Conservation (phyloP, 1,284 basidiomycete genomes). For the Stereum hirsutum region DNA sequence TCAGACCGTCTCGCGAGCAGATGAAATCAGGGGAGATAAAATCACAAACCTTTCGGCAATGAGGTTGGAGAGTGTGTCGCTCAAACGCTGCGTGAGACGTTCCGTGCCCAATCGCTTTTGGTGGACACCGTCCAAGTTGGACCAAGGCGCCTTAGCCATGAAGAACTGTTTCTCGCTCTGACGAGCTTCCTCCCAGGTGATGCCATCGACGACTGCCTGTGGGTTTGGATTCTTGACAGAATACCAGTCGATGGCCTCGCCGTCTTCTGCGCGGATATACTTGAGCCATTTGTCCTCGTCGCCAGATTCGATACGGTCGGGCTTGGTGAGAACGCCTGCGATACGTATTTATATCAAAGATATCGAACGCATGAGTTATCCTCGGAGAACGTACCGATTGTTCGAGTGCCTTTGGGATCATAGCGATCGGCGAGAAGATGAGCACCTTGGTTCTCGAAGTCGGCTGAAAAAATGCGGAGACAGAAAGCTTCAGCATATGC, state of each 20-base stretch:
- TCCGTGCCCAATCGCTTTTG: slow-evolving; percentile 41
- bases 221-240: slow-evolving; percentile 62
- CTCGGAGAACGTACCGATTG: slow-evolving; percentile 45
- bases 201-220: slow-evolving; percentile 36
- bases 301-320: slow-evolving; percentile 58
- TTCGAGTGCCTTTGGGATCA: slow-evolving; percentile 54
- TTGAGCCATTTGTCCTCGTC: slow-evolving; percentile 53
- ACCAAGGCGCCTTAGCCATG: slow-evolving; percentile 43
- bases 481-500: not conserved
- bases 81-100: slow-evolving; percentile 44
- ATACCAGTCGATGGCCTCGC: slow-evolving; percentile 55
- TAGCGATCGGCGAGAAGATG: slow-evolving; percentile 44
- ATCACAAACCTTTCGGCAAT: slow-evolving; percentile 43
- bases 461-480: slow-evolving; percentile 33
- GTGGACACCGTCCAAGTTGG: slow-evolving; percentile 33
- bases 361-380: not conserved
- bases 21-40: not conserved
- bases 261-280: slow-evolving; percentile 44
- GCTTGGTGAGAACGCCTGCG: slow-evolving; percentile 74
- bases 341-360: not conserved
- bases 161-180: slow-evolving; percentile 60
- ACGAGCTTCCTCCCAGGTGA: slow-evolving; percentile 49
- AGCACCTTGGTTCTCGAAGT: slow-evolving; percentile 70
- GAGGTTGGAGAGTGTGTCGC: slow-evolving; percentile 43
- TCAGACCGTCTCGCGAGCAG: not conserved